These are phyloP conservation scores for Schwanniomyces polymorphus DNA, from an alignment of 805 yeast genomes.

Conservation along the genomic window DNA sequence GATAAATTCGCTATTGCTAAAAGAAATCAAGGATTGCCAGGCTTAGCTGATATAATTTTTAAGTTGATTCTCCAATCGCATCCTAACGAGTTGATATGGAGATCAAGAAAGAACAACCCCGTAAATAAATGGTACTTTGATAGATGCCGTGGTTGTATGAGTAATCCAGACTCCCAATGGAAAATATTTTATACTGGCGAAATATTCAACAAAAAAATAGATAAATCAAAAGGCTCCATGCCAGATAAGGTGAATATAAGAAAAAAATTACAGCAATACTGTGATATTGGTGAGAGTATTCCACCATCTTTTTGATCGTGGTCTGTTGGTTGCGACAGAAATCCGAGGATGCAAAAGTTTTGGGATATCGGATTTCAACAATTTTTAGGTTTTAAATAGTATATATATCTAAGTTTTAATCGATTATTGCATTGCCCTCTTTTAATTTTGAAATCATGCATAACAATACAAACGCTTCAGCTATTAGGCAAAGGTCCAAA, in stretches of 20 bases:
- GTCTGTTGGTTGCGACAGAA: not conserved
- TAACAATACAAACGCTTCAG: not conserved
- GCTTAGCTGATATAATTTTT: conserved; percentile 91
- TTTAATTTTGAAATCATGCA: not conserved
- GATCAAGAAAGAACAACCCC: conserved; percentile 83
- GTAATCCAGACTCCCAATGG: conserved; percentile 36
- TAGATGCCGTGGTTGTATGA: conserved; percentile 70
- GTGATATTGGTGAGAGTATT: conserved; percentile 54
- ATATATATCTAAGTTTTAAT: not conserved
- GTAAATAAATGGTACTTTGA: conserved; percentile 98
- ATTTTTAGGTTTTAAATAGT: not conserved
- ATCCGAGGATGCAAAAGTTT: not conserved
- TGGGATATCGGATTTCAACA: not conserved
- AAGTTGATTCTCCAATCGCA: conserved; percentile 71
- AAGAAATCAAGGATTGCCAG: conserved; percentile 83
- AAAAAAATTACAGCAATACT: conserved; percentile 45
- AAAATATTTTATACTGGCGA: conserved; percentile 44
- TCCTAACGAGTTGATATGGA: conserved; percentile 80
- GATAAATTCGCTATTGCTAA: conserved; percentile 93
- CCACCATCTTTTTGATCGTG: conserved; percentile 49
- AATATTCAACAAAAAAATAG: conserved; percentile 34
- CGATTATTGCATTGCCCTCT: not conserved
- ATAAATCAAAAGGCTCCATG: conserved; percentile 12
- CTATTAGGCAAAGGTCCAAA: not conserved
- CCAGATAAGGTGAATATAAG: conserved; percentile 21